phyloP scores from a whole-genome alignment of 805 yeast species.

The Debaryomyces tyrocola region DNA sequence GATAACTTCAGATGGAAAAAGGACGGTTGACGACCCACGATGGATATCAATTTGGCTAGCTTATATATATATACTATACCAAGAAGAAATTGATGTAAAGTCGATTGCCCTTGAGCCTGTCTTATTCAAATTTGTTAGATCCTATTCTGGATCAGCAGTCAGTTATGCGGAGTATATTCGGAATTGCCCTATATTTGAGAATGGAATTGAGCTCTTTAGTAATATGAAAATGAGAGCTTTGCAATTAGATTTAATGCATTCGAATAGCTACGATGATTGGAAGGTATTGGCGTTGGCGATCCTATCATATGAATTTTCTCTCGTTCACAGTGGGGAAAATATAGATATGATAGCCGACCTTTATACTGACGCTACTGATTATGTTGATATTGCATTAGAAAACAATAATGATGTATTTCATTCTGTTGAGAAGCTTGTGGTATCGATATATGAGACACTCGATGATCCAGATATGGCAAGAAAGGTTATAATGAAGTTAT shows the following conservation, averaged over 20 bases:
- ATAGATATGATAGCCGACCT: slow-evolving; percentile 10
- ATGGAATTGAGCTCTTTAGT: slow-evolving; percentile 7
- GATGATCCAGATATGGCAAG: slow-evolving; percentile 29
- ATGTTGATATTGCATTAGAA: slow-evolving; percentile 24
- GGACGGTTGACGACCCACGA: slow-evolving; percentile 3
- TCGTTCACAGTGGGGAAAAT: slow-evolving; percentile 3
- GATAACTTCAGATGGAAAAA: slow-evolving; percentile 4
- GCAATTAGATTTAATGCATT: slow-evolving; percentile 13
- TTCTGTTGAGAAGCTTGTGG: slow-evolving; percentile 43
- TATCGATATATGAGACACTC: slow-evolving; percentile 30
- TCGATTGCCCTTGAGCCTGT: slow-evolving; percentile 7
- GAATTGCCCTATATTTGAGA: slow-evolving; percentile 11
- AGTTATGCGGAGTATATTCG: slow-evolving; percentile 28
- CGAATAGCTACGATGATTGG: slow-evolving; percentile 29
- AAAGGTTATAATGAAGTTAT: slow-evolving; percentile 17
- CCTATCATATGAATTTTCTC: slow-evolving; percentile 14
- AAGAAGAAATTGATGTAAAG: slow-evolving; percentile 5
- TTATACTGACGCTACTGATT: slow-evolving; percentile 18
- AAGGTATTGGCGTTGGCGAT: slow-evolving; percentile 26
- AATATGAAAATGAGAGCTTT: slow-evolving; percentile 9
- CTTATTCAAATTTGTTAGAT: slow-evolving; percentile 20
- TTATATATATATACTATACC: slow-evolving; percentile 25
- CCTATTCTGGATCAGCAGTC: slow-evolving; percentile 22
- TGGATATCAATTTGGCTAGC: slow-evolving; percentile 30
- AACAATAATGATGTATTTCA: slow-evolving; percentile 37